Conservation (phyloP, 345 rosid species). For the Heritiera littoralis region DNA sequence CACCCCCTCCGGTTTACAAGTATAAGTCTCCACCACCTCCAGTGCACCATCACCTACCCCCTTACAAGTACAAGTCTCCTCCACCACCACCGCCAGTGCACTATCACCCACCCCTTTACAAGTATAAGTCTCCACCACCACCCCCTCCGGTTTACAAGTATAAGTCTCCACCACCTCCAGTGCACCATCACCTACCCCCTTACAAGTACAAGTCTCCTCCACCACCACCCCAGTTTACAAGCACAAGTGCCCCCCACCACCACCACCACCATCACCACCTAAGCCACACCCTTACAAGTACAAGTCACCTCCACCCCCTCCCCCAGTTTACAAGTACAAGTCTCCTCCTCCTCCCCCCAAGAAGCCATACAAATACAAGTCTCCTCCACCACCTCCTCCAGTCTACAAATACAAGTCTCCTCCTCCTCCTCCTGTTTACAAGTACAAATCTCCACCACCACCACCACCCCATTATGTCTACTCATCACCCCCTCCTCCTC, state of each 20-base stretch:
- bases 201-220: neutral
- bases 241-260: neutral
- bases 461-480: constrained; percentile 32
- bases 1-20: neutral
- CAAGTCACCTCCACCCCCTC: neutral
- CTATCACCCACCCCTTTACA: neutral
- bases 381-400: constrained; percentile 30
- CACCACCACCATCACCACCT: neutral
- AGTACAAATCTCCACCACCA: constrained; percentile 3
- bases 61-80: constrained; percentile 3
- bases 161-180: neutral
- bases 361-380: constrained; percentile 21
- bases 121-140: neutral
- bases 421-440: constrained; percentile 17
- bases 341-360: neutral
- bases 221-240: neutral
- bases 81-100: neutral
- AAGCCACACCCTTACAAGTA: neutral
- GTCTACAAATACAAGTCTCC: neutral
- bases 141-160: neutral
- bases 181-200: neutral
- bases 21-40: neutral
- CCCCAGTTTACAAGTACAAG: neutral
- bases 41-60: neutral
- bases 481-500: constrained; percentile 55